phyloP scores from a whole-genome alignment of 805 yeast species.

The Yarrowia deformans region DNA sequence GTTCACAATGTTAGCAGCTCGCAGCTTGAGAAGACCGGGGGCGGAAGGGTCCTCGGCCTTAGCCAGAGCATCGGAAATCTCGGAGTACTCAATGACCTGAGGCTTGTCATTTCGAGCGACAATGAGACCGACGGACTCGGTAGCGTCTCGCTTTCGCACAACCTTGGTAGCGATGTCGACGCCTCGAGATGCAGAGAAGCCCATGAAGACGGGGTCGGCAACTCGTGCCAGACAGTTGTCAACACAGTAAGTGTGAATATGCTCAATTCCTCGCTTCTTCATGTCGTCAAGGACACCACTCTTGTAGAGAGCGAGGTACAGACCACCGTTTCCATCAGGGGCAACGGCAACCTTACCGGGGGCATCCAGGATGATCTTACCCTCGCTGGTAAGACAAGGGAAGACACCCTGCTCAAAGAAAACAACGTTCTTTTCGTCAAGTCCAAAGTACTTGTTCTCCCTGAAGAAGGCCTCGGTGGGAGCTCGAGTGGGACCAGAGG shows the following conservation, averaged over 20 bases:
- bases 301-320: constrained; percentile 79
- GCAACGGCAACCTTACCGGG: constrained; percentile 71
- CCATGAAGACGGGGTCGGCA: constrained; percentile 90
- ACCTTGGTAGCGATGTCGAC: constrained; percentile 90
- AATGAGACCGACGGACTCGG: constrained; percentile 90
- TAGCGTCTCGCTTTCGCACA: constrained; percentile 88
- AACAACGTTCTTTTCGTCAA: constrained; percentile 62
- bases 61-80: constrained; percentile 77
- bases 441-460: constrained; percentile 73
- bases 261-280: constrained; percentile 71
- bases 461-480: constrained; percentile 77
- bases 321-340: constrained; percentile 98
- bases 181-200: constrained; percentile 73
- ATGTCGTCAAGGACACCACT: constrained; percentile 75
- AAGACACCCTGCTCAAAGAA: constrained; percentile 95
- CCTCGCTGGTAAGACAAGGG: constrained; percentile 82
- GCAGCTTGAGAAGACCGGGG: constrained; percentile 65
- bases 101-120: constrained; percentile 69
- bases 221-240: constrained; percentile 91
- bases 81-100: constrained; percentile 94
- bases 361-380: constrained; percentile 72
- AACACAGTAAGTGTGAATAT: constrained; percentile 95
- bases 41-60: constrained; percentile 63
- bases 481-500: constrained; percentile 83
- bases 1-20: constrained; percentile 97